Evolutionary conservation across 345 rosid genomes (phyloP).

Genomic region (Hibiscus trionum): DNA sequence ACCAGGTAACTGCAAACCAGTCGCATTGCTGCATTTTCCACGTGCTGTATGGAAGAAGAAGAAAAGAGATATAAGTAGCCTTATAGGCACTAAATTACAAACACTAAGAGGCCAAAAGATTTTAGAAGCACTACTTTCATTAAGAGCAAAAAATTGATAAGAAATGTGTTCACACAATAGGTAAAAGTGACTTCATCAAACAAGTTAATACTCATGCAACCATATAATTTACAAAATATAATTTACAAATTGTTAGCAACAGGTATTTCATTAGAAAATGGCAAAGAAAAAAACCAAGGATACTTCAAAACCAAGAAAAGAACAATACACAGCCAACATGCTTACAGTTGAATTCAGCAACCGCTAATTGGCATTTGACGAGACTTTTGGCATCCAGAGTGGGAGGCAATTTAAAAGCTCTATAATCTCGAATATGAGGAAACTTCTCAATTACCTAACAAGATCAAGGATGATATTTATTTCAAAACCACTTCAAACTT

Average conservation of each 20-base stretch:
- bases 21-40: slow-evolving; percentile 45
- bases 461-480: background rate
- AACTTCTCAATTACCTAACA: slow-evolving; percentile 71
- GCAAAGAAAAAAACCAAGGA: background rate
- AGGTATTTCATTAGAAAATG: background rate
- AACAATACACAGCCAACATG: slow-evolving; percentile 4
- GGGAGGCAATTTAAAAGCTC: slow-evolving; percentile 52
- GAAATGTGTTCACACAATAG: background rate
- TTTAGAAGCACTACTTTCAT: background rate
- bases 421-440: slow-evolving; percentile 68
- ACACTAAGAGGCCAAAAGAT: background rate
- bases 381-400: slow-evolving; percentile 42
- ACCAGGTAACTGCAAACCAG: slow-evolving; percentile 86
- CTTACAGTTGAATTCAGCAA: slow-evolving; percentile 55
- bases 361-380: slow-evolving; percentile 72
- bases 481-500: background rate
- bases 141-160: background rate
- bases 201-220: background rate
- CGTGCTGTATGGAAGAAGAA: slow-evolving; percentile 36
- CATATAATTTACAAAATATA: background rate
- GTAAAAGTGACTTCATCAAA: background rate
- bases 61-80: background rate
- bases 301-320: background rate
- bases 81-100: background rate
- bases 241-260: background rate